Conservation (phyloP, 805 yeast species). For the Sugiyamaella mastotermitis region DNA sequence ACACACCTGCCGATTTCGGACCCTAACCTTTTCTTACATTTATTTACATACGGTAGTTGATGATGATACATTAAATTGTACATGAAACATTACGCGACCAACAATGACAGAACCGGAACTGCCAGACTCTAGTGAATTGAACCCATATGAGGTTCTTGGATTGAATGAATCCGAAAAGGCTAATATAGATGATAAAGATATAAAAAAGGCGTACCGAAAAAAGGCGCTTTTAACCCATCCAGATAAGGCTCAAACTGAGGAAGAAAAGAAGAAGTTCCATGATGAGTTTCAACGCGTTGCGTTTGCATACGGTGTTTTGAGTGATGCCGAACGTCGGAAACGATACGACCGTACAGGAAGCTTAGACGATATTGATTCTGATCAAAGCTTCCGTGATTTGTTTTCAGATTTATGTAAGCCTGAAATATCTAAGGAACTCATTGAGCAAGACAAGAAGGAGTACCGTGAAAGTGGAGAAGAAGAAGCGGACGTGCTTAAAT, state of each 20-base stretch:
- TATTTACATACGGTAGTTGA: no score
- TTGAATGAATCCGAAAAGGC: conserved; percentile 5
- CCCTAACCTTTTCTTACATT: no score
- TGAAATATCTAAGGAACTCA: conserved; percentile 37
- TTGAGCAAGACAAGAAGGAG: conserved; percentile 58
- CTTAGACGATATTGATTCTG: conserved; percentile 38
- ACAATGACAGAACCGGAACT: conserved; percentile 21
- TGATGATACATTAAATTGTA: no score
- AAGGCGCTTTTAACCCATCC: conserved; percentile 64
- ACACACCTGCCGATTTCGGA: no score
- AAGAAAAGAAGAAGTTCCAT: conserved; percentile 32
- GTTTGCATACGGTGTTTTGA: conserved; percentile 64
- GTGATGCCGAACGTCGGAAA: conserved; percentile 50
- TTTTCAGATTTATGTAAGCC: conserved; percentile 31
- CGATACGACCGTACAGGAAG: conserved; percentile 70
- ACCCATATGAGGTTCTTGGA: conserved; percentile 27
- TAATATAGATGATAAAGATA: conserved; percentile 38
- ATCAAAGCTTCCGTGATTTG: conserved; percentile 31
- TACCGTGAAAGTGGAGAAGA: conserved; percentile 48
- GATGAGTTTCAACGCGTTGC: conserved; percentile 61
- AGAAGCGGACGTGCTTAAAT: conserved; percentile 51
- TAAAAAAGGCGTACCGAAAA: conserved; percentile 64
- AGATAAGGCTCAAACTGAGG: conserved; percentile 47
- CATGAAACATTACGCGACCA: no score
- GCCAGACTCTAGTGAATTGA: conserved; percentile 23